These are phyloP conservation scores for Taxawa tesnikishii DNA, from an alignment of 2,329 filamentous ascomycete species.

Conservation along the genomic window DNA sequence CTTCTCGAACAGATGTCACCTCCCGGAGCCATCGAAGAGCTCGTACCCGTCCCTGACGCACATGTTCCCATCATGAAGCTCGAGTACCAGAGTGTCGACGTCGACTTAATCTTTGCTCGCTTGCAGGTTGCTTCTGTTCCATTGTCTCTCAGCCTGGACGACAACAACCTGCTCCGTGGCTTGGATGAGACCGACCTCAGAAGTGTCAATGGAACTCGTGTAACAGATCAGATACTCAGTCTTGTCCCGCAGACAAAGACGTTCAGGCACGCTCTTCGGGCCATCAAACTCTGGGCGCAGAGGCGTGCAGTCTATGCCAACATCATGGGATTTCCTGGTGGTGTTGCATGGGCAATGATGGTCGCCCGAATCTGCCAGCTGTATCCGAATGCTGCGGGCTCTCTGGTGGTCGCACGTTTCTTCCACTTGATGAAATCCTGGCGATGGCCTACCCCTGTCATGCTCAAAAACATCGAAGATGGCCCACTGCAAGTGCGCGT, in stretches of 20 bases:
- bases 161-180: constrained; percentile 74
- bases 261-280: constrained; percentile 78
- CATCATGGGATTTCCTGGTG: constrained; percentile 90
- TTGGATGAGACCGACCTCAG: constrained; percentile 78
- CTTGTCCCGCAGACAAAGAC: constrained; percentile 82
- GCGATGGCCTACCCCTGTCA: constrained; percentile 88
- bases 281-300: constrained; percentile 94
- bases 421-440: constrained; percentile 84
- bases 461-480: constrained; percentile 78
- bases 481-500: constrained; percentile 70
- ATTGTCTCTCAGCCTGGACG: constrained; percentile 59
- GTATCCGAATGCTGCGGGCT: constrained; percentile 82
- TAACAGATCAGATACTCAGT: constrained; percentile 82
- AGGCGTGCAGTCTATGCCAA: constrained; percentile 88
- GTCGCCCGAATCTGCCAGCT: constrained; percentile 92
- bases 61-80: constrained; percentile 98
- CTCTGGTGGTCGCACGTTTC: constrained; percentile 85
- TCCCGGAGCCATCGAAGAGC: constrained; percentile 67
- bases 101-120: constrained; percentile 67
- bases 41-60: constrained; percentile 76
- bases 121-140: constrained; percentile 29
- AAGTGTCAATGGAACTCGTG: constrained; percentile 85
- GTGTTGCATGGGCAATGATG: constrained; percentile 96
- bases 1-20: constrained; percentile 66
- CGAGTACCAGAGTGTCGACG: constrained; percentile 79